These are phyloP conservation scores for Saturnispora sekii DNA, from an alignment of 805 yeast genomes.

Conservation along the genomic window DNA sequence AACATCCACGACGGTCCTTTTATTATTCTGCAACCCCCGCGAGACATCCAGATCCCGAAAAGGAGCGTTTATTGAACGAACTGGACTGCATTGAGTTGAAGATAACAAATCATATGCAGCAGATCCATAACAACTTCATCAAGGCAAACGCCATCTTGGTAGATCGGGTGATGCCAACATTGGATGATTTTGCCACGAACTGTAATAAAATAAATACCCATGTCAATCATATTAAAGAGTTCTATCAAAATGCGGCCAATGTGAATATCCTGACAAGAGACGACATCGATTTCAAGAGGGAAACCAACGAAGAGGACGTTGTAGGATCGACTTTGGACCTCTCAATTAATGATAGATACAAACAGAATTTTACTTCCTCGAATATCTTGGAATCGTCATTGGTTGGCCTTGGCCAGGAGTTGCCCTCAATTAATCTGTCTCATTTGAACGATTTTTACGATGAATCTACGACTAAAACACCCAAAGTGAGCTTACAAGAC, in stretches of 20 bases:
- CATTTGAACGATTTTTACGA: constrained; percentile 5
- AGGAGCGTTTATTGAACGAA: constrained; percentile 23
- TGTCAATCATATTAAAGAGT: constrained; percentile 65
- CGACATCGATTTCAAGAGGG: constrained; percentile 1
- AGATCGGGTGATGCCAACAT: constrained; percentile 57
- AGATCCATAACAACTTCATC: constrained; percentile 66
- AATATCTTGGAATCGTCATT: background rate
- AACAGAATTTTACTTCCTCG: constrained; percentile 9
- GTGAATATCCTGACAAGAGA: constrained; percentile 20
- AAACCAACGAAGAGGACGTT: background rate
- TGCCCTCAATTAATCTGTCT: constrained; percentile 2
- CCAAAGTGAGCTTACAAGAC: background rate
- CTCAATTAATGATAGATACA: constrained; percentile 10
- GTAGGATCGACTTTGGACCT: background rate
- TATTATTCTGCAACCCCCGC: constrained; percentile 21
- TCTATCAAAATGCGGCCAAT: constrained; percentile 46
- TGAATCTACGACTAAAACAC: constrained; percentile 10
- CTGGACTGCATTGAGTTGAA: constrained; percentile 70
- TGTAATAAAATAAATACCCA: constrained; percentile 57
- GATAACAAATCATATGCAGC: constrained; percentile 66
- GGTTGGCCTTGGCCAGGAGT: background rate
- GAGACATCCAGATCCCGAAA: constrained; percentile 7
- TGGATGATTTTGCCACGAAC: constrained; percentile 48
- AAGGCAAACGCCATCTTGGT: constrained; percentile 59
- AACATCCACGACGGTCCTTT: constrained; percentile 22